Evolutionary conservation across 768 basidiomycete species (phyloP).

Genomic region (Mrakia blollopis): DNA sequence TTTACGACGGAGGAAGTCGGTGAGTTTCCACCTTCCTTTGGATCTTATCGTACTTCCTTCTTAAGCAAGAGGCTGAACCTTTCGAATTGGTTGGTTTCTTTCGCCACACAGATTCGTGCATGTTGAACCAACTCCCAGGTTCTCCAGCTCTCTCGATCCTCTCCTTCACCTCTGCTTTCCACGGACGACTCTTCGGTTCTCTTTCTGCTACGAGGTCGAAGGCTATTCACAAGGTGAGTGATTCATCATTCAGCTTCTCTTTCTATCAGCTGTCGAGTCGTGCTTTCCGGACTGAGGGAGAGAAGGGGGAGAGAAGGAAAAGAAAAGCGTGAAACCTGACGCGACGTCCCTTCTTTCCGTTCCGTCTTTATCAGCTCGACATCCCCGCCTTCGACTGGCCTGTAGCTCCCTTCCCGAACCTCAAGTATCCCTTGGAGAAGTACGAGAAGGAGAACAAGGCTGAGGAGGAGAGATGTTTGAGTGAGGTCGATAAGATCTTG

Average conservation of each 20-base stretch:
- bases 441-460: conserved; percentile 43
- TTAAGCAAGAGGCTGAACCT: not conserved
- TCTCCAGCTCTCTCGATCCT: conserved; percentile 45
- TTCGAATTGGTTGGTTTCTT: not conserved
- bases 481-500: conserved; percentile 41
- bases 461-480: conserved; percentile 44
- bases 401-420: conserved; percentile 44
- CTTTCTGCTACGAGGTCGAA: conserved; percentile 47
- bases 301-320: not conserved
- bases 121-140: conserved; percentile 47
- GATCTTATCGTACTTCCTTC: too few species aligned
- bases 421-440: conserved; percentile 48
- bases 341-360: not conserved
- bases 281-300: too few species aligned
- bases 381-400: conserved; percentile 51
- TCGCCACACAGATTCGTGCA: conserved; percentile 40
- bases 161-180: conserved; percentile 47
- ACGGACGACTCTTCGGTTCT: conserved; percentile 48
- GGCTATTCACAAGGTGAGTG: conserved; percentile 47
- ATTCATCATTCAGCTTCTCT: not conserved
- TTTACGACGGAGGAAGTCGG: conserved; percentile 45
- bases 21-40: conserved; percentile 19
- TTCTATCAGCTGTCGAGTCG: not conserved
- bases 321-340: not conserved
- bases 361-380: conserved; percentile 40